These are phyloP conservation scores for Penicillium manginii DNA, from an alignment of 495 filamentous ascomycete genomes.

Conservation along the genomic window DNA sequence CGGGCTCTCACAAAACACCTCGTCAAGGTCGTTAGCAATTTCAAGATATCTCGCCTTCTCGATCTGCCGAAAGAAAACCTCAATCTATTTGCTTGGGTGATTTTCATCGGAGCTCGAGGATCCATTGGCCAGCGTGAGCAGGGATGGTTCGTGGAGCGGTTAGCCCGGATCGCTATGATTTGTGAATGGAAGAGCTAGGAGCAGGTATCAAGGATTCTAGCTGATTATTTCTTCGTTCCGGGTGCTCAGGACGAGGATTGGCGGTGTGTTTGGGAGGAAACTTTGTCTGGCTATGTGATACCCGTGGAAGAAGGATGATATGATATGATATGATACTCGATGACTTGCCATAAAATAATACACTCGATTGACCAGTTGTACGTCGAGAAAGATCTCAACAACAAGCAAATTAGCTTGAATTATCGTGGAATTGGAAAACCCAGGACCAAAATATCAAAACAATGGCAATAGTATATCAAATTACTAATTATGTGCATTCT, in stretches of 20 bases:
- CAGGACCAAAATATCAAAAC: no score
- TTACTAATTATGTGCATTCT: no score
- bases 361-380: no score
- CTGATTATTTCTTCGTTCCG: conserved; percentile 32
- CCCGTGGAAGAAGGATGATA: conserved; percentile 13
- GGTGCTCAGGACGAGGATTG: conserved; percentile 23
- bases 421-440: no score
- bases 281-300: conserved; percentile 28
- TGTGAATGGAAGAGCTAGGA: conserved; percentile 37
- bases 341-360: no score
- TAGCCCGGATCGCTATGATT: conserved; percentile 30
- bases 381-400: no score
- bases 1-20: conserved; percentile 42
- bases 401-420: no score
- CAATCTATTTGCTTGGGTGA: conserved; percentile 33
- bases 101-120: conserved; percentile 40
- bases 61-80: conserved; percentile 26
- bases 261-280: conserved; percentile 37
- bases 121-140: conserved; percentile 31
- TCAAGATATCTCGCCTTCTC: conserved; percentile 23
- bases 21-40: conserved; percentile 21
- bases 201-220: conserved; percentile 28
- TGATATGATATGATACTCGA: no score
- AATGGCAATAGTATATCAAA: no score
- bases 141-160: conserved; percentile 35